Evolutionary conservation across 73 alveolate species (phyloP).

Genomic region (Durusdinium trenchii): DNA sequence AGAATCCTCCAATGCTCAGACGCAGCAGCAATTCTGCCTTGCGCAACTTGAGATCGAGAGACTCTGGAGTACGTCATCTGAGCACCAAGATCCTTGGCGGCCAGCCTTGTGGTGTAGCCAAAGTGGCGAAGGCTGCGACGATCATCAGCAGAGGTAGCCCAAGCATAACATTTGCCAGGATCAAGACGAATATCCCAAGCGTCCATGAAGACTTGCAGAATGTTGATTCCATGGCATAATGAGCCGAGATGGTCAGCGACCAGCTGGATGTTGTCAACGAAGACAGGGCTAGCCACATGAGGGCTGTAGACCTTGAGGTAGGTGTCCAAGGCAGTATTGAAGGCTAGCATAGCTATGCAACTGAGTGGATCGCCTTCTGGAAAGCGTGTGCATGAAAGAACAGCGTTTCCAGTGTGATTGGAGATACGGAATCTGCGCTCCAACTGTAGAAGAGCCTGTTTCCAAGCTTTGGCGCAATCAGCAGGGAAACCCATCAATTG

Average conservation of each 20-base stretch:
- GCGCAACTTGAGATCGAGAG: no score
- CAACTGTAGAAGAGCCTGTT: background rate
- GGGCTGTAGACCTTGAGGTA: background rate
- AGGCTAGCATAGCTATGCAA: background rate
- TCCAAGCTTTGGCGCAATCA: background rate
- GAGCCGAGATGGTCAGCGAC: background rate
- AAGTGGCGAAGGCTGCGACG: background rate
- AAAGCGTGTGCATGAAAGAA: background rate
- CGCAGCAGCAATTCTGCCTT: background rate
- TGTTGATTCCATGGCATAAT: background rate
- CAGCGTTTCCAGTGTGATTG: background rate
- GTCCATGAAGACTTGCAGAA: background rate
- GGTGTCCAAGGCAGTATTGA: background rate
- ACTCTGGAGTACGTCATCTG: background rate
- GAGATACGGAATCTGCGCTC: background rate
- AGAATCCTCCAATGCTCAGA: background rate
- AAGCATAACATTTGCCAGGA: background rate
- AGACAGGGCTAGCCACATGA: background rate
- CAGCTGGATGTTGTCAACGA: background rate
- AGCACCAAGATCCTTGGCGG: background rate
- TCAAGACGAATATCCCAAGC: background rate
- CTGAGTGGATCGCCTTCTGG: conserved; percentile 27
- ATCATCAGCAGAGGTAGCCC: background rate
- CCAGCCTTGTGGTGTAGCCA: background rate
- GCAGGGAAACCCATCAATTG: background rate